Percentiles rank a stretch among this genome's conserved stretches.
These are phyloP conservation scores for Trichosporon faecale DNA, from an alignment of 1,284 basidiomycete genomes.

Conservation along the genomic window DNA sequence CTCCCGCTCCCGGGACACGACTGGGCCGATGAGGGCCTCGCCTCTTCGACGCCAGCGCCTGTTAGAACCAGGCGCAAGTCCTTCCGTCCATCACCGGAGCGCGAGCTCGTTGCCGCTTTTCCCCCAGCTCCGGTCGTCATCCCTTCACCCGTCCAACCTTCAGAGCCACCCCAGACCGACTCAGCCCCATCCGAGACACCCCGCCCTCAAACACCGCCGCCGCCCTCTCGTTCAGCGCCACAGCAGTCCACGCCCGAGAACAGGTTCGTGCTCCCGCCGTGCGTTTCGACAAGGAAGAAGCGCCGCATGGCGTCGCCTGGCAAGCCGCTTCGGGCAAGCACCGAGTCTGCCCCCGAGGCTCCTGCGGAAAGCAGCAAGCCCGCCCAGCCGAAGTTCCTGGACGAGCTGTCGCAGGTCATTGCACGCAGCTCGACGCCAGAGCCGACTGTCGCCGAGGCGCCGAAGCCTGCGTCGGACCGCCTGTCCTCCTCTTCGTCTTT, in stretches of 20 bases:
- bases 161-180: not conserved
- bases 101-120: not conserved
- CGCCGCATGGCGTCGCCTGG: not conserved
- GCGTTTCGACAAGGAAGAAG: not conserved
- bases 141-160: not conserved
- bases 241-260: not conserved
- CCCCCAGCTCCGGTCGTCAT: not conserved
- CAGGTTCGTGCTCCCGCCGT: slow-evolving; percentile 1
- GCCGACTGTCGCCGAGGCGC: not conserved
- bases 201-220: not conserved
- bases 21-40: not conserved
- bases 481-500: not conserved
- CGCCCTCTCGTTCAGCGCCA: not conserved
- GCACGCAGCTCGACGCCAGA: not conserved
- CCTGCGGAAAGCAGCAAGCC: not conserved
- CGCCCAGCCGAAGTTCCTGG: not conserved
- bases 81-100: not conserved
- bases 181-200: not conserved
- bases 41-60: not conserved
- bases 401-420: not conserved
- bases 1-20: not conserved
- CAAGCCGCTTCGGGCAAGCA: not conserved
- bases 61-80: not conserved
- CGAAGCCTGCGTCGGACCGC: not conserved
- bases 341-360: not conserved